A percentile compares a stretch with the other conserved stretches of the same genome.
Conservation (phyloP, 2,329 filamentous ascomycete genomes). For the Nemania sp. region DNA sequence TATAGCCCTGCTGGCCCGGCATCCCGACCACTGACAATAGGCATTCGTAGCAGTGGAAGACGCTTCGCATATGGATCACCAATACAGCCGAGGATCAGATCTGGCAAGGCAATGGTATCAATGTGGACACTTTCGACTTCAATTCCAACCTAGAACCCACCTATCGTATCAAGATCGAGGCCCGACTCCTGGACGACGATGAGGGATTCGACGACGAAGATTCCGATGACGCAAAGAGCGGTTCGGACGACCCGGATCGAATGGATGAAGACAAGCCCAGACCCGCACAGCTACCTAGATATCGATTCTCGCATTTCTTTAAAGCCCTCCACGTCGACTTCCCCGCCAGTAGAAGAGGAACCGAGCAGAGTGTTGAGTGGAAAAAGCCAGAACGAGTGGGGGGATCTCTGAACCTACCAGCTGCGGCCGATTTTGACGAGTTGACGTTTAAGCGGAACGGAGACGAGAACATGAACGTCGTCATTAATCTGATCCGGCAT, state of each 20-base stretch:
- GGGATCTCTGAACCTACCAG: slow-evolving; percentile 59
- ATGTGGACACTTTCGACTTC: slow-evolving; percentile 80
- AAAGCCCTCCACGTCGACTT: slow-evolving; percentile 77
- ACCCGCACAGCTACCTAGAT: slow-evolving; percentile 48
- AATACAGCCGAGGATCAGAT: slow-evolving; percentile 94
- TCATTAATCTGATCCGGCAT: slow-evolving; percentile 81
- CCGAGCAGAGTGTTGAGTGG: slow-evolving; percentile 76
- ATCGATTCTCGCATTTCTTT: slow-evolving; percentile 78
- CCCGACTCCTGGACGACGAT: slow-evolving; percentile 75
- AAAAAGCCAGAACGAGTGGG: slow-evolving; percentile 70
- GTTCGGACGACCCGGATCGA: slow-evolving; percentile 52
- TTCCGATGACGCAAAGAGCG: slow-evolving; percentile 51
- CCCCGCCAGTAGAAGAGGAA: slow-evolving; percentile 63
- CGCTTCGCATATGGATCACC: slow-evolving; percentile 89
- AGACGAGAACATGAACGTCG: slow-evolving; percentile 91
- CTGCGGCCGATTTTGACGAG: slow-evolving; percentile 82
- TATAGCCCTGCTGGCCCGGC: not conserved
- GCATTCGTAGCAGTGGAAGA: slow-evolving; percentile 68
- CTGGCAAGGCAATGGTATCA: slow-evolving; percentile 77
- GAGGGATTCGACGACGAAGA: slow-evolving; percentile 54
- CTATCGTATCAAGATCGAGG: slow-evolving; percentile 92
- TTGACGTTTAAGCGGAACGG: slow-evolving; percentile 89
- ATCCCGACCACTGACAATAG: slow-evolving; percentile 22
- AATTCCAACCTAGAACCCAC: slow-evolving; percentile 75
- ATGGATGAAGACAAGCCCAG: slow-evolving; percentile 65